A percentile compares a stretch with the other conserved stretches of the same genome.
These are phyloP conservation scores for Colletotrichum cereale DNA, from an alignment of 2,329 filamentous ascomycete genomes.

Conservation along the genomic window DNA sequence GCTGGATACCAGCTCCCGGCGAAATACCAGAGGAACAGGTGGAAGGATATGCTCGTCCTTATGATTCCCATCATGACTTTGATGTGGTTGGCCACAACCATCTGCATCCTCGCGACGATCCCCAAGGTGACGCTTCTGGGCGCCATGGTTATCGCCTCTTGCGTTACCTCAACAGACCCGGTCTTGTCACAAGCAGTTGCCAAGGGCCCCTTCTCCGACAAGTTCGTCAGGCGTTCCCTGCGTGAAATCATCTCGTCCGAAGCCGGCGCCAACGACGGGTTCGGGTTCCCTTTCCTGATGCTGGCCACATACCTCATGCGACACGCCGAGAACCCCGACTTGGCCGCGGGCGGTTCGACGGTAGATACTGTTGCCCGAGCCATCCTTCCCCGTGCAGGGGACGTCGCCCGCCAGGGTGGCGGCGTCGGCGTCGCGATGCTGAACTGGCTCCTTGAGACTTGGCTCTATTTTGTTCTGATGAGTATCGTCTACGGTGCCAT, in stretches of 20 bases:
- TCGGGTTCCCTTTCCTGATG: slow-evolving; percentile 72
- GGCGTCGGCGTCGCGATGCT: slow-evolving; percentile 64
- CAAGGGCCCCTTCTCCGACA: slow-evolving; percentile 73
- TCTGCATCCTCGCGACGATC: slow-evolving; percentile 66
- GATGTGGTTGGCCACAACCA: slow-evolving; percentile 71
- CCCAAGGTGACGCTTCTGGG: slow-evolving; percentile 66
- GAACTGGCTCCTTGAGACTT: slow-evolving; percentile 71
- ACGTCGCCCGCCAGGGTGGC: slow-evolving; percentile 64
- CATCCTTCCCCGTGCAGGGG: slow-evolving; percentile 43
- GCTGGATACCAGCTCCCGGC: slow-evolving; percentile 72
- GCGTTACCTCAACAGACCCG: slow-evolving; percentile 72
- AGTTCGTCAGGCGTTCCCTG: slow-evolving; percentile 68
- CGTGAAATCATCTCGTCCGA: slow-evolving; percentile 73
- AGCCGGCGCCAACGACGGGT: slow-evolving; percentile 72
- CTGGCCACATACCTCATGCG: slow-evolving; percentile 69
- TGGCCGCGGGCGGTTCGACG: background rate
- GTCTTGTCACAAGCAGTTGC: slow-evolving; percentile 73
- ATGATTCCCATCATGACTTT: slow-evolving; percentile 71
- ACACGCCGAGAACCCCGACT: slow-evolving; percentile 58
- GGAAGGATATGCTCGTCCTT: slow-evolving; percentile 66
- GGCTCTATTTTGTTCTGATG: slow-evolving; percentile 70
- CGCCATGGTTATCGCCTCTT: slow-evolving; percentile 69
- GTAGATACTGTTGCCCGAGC: slow-evolving; percentile 4
- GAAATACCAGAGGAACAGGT: slow-evolving; percentile 62
- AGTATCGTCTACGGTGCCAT: slow-evolving; percentile 65